A percentile compares a stretch with the other conserved stretches of the same genome.
Evolutionary conservation across 495 filamentous ascomycete genomes (phyloP).

Genomic region (Chaetomium tenue): DNA sequence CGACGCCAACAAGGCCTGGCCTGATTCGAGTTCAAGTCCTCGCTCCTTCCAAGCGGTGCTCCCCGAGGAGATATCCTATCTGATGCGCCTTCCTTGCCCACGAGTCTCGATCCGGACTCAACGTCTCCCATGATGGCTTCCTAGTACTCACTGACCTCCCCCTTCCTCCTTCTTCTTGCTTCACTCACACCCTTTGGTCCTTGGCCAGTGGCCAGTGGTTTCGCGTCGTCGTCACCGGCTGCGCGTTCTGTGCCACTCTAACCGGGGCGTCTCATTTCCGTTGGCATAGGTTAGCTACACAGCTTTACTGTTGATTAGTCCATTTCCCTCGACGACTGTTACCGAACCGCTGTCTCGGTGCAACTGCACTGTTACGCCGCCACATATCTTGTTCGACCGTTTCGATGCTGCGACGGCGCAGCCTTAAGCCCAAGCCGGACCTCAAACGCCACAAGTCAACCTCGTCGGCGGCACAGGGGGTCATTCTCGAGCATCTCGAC

Average conservation of each 20-base stretch:
- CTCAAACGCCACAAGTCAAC: constrained; percentile 63
- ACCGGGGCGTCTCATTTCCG: constrained; percentile 19
- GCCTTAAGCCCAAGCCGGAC: constrained; percentile 39
- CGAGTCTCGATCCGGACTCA: not conserved
- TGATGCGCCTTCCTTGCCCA: not conserved
- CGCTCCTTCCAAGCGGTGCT: not conserved
- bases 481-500: constrained; percentile 49
- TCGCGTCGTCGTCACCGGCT: not conserved
- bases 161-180: not conserved
- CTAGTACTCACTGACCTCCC: not conserved
- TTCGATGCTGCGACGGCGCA: constrained; percentile 50
- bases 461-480: constrained; percentile 53
- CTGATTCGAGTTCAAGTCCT: not conserved
- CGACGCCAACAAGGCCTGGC: no score
- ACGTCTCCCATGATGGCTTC: not conserved
- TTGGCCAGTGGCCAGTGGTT: no score
- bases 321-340: constrained; percentile 9
- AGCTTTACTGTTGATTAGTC: constrained; percentile 26
- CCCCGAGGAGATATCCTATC: not conserved
- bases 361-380: constrained; percentile 1
- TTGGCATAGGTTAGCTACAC: constrained; percentile 30
- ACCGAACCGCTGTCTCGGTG: constrained; percentile 5
- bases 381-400: constrained; percentile 7
- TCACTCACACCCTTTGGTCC: not conserved
- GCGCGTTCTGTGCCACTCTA: constrained; percentile 18